A percentile compares a stretch with the other conserved stretches of the same genome.
Evolutionary conservation across 1,139 yeast genomes (phyloP).

Genomic region (Geotrichum candidum): DNA sequence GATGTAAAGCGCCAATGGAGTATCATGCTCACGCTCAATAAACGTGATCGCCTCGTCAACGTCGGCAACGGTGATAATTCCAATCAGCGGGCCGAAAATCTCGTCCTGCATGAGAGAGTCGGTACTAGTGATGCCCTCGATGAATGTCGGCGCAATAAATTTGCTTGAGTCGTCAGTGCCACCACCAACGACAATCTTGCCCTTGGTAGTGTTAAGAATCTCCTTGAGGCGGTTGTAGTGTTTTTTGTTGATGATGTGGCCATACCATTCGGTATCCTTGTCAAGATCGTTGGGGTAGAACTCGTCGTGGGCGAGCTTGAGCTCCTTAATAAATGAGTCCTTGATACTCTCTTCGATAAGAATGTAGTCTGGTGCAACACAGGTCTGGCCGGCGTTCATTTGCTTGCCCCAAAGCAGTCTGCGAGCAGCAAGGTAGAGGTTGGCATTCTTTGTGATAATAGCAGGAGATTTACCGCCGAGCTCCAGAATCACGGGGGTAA

Average conservation of each 20-base stretch:
- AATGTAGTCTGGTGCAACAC: conserved; percentile 83
- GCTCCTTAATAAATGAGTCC: conserved; percentile 46
- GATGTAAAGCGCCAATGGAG: conserved; percentile 82
- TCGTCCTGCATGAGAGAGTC: conserved; percentile 76
- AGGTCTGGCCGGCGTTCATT: conserved; percentile 82
- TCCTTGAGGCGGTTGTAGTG: conserved; percentile 48
- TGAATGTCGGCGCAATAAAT: conserved; percentile 69
- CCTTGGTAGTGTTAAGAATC: conserved; percentile 50
- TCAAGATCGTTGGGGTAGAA: conserved; percentile 42
- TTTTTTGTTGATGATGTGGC: conserved; percentile 61
- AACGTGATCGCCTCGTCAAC: conserved; percentile 47
- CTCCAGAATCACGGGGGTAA: conserved; percentile 79
- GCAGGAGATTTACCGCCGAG: conserved; percentile 94
- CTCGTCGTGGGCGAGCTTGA: conserved; percentile 42
- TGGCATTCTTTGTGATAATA: conserved; percentile 50
- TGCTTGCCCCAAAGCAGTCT: conserved; percentile 79
- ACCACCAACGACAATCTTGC: conserved; percentile 53
- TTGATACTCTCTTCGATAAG: conserved; percentile 56
- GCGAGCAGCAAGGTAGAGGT: conserved; percentile 48
- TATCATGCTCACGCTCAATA: conserved; percentile 54
- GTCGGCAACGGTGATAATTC: conserved; percentile 53
- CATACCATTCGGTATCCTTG: conserved; percentile 38
- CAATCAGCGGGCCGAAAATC: conserved; percentile 81
- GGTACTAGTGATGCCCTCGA: conserved; percentile 53
- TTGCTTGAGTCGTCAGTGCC: conserved; percentile 39